Base-by-base conservation (phyloP, 108 stramenopile genomes). In the Fragilaria crotonensis region DNA sequence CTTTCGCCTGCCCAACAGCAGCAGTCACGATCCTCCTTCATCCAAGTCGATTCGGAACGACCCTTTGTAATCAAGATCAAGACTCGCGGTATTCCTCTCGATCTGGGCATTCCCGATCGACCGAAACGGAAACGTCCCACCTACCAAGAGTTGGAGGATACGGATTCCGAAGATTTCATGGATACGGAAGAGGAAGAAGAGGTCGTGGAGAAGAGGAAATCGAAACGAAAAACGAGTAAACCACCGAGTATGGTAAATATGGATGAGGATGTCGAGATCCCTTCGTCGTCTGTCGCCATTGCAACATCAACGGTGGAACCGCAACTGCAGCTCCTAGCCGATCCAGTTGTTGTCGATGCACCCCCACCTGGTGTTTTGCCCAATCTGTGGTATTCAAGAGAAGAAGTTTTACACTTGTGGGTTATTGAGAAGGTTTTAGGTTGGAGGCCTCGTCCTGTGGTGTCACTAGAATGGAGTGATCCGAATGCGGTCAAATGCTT, bases 351-450 rank as follows among this genome's bases (percentile, higher is more conserved):
- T 7, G 45, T 84, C 11, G 86, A 84, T 30, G 57, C 73, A n/a
- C 90, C 90, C 26, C 90, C 86, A 25, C 65, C 83, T 5, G 87
- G 87, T 2, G 59, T 57, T 1, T 59, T 89, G 29, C 31, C 70
- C 20, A 75, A 82, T 23, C 70, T 93, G 11, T 93, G 90, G 90
- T 89, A 93, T 56, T 87, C 86, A 14, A 70, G 77, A 48, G 90
- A 93, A 70, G 32, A 47, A 0, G 81, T 87, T 53, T 51, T 80
- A 19, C 72, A 87, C 57, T 72, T 86, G 17, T 93, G 78, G 61
- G 90, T 89, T 0, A 45, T 93, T 48, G 90, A 93, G 47, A 93
- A 93, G 63, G 72, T 89, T 53, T 46, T 84, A 2, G 87, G 73
- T 2, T 93, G 81, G 83, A 93, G 83, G 59, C 76, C 73, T 14